Base-by-base conservation (phyloP, 202 grass and related monocot genomes). In the Carex sylvatica region DNA sequence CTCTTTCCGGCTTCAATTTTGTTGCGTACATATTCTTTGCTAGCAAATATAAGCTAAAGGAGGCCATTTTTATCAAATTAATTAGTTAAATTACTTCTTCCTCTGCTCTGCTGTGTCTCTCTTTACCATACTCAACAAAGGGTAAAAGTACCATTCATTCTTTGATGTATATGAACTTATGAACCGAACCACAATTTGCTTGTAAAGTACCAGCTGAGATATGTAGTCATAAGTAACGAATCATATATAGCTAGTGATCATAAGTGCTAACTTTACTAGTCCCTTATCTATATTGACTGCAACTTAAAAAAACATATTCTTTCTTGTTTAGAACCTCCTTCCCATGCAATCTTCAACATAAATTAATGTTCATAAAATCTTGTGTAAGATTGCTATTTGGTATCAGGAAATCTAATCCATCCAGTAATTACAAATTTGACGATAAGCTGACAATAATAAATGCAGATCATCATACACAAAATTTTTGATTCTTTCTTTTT, bases 11-110 rank as follows among this genome's bases (percentile, higher is more conserved):
- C 53, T 65, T 84, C 31, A 94, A 94, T 83, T 90, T 92, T 84
- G 3, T 90, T 72, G 61, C 84, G 2, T 97, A 92, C 74, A 9
- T 91, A 23, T 65, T 83, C 80, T 90, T 97, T 36, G 69, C 91
- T 58, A 87, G 85, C 75, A 97, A 88, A 60, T 94, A 92, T 64
- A 97, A 61, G 74, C 69, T 90, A 60, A 97, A 90, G 85, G 92
- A 88, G 79, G 54, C 72, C 63, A 70, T 87, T 40, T 40, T 83
- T 69, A 82, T 10, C 61, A 59, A 49, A 9, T 49, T 70, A 40
- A 40, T 40, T 40, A 40, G 36, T 38, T 38, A 1, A 38, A 1
- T 40, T 35, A 35, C 2, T 35, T 40, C 38, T 40, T 40, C 6
- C 38, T 40, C 38, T 40, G 38, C 38, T 40, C 38, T 7, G 38